phyloP scores from a whole-genome alignment of 257 asterid genomes.

The Prunella vulgaris region DNA sequence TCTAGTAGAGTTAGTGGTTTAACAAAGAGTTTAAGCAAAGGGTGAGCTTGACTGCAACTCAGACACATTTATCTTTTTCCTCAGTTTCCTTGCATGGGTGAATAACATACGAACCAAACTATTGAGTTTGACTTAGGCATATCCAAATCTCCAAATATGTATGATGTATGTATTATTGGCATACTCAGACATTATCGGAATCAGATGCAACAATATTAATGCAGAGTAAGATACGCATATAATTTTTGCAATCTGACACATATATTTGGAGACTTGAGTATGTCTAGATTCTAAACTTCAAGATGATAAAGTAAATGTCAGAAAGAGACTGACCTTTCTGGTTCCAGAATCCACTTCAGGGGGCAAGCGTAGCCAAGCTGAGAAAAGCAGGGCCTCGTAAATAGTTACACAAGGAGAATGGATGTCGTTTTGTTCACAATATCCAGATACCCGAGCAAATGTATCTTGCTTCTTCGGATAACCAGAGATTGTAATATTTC shows the following conservation, averaged over 20 bases:
- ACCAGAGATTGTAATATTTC: slow-evolving; percentile 53
- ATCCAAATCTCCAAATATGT: neutral
- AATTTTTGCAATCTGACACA: too few species aligned
- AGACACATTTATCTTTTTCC: neutral
- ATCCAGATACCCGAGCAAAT: slow-evolving; percentile 63
- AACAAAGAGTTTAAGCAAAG: neutral
- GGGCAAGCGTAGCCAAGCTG: slow-evolving; percentile 65
- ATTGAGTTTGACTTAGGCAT: neutral
- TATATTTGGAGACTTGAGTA: neutral
- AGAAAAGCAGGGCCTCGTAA: slow-evolving; percentile 53
- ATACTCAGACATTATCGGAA: neutral
- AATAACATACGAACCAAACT: neutral
- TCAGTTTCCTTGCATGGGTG: neutral
- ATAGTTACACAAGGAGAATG: slow-evolving; percentile 61
- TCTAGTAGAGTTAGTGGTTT: neutral
- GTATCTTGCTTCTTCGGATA: slow-evolving; percentile 62
- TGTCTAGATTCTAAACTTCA: neutral
- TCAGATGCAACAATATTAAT: neutral
- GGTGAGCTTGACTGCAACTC: neutral
- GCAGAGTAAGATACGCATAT: too few species aligned
- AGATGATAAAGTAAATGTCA: neutral
- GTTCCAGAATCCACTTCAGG: slow-evolving; percentile 31
- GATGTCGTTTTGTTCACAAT: slow-evolving; percentile 62
- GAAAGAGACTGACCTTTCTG: slow-evolving; percentile 33
- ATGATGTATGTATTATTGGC: neutral